Base-by-base conservation (phyloP, 306 rosid genomes). In the Arachis stenosperma region DNA sequence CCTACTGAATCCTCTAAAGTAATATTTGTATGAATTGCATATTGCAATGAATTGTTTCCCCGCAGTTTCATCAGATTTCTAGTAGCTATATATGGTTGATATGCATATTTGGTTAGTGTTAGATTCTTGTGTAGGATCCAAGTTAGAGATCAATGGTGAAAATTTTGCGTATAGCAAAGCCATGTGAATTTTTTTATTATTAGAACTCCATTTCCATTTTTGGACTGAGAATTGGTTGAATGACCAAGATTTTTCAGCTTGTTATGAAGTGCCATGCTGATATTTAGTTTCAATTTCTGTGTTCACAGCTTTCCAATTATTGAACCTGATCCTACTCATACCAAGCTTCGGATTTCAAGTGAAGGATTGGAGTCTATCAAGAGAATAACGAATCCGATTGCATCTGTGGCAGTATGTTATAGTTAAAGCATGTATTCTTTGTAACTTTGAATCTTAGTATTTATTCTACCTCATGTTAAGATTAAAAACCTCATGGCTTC, bases 271-370 rank as follows among this genome's bases (percentile, higher is more conserved):
- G 44, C 36, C 47, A 7, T 56, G 10, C 54, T 47, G 29, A 33
- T 12, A 60, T 61, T 8, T 10, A 7, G 13, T 53, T 53, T 37
- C 15, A n/a, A 22, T 76, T 70, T 73, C 71, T 61, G 36, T 69
- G 12, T 65, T 6, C 67, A 41, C 88, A 93, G 97, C 69, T 91
- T 91, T 83, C 94, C 98, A 14, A 93, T 93, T 60, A 90, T 93
- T 65, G 97, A 89, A 83, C 98, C 96, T 60, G 98, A 91, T 83
- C 90, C 91, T 61, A 91, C 88, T 57, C 97, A 93, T 67, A 93
- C 98, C 58, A 93, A 89, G 70, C 97, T 93, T 75, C 96, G 88
- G 50, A 90, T 93, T 84, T 86, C 98, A 60, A 84, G 88, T 77
- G 96, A 88, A 81, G 97, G 98, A 27, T 81, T 93, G 90, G 91